phyloP scores from a whole-genome alignment of 345 rosid genomes.

The Garcia nutans region DNA sequence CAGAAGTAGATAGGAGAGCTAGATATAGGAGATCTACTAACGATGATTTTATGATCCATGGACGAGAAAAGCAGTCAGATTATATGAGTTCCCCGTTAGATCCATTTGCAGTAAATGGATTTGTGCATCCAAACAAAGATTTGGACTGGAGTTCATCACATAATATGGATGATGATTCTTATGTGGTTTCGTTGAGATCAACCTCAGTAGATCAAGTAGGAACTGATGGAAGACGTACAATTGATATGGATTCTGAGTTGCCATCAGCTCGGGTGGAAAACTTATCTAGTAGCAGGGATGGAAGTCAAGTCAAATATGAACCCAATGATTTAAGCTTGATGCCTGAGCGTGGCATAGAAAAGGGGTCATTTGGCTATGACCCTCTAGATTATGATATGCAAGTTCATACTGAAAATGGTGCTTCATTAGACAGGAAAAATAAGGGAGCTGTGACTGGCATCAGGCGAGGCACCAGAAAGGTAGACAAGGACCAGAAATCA shows the following conservation, averaged over 20 bases:
- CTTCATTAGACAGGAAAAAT: constrained; percentile 41
- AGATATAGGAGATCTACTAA: constrained; percentile 41
- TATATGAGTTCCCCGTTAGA: constrained; percentile 36
- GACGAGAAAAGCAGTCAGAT: constrained; percentile 38
- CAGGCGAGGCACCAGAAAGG: constrained; percentile 53
- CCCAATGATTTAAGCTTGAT: constrained; percentile 73
- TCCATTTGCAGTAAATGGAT: constrained; percentile 49
- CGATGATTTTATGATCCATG: constrained; percentile 56
- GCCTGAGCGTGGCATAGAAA: constrained; percentile 70
- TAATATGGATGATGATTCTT: constrained; percentile 71
- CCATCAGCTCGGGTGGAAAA: constrained; percentile 45
- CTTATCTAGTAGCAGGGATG: constrained; percentile 31
- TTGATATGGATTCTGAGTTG: constrained; percentile 66
- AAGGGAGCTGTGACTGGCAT: constrained; percentile 34
- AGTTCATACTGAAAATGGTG: constrained; percentile 33
- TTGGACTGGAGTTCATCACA: constrained; percentile 46
- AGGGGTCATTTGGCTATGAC: constrained; percentile 57
- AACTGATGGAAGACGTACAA: constrained; percentile 43
- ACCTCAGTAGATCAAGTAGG: constrained; percentile 40
- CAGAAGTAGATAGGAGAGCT: constrained; percentile 42
- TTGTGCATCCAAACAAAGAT: constrained; percentile 43
- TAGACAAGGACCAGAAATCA: constrained; percentile 55
- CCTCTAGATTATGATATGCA: constrained; percentile 74
- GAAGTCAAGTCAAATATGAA: constrained; percentile 57
- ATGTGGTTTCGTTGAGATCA: constrained; percentile 64